Base-by-base conservation (phyloP, 1,284 basidiomycete genomes). In the Ustilago trichophora region DNA sequence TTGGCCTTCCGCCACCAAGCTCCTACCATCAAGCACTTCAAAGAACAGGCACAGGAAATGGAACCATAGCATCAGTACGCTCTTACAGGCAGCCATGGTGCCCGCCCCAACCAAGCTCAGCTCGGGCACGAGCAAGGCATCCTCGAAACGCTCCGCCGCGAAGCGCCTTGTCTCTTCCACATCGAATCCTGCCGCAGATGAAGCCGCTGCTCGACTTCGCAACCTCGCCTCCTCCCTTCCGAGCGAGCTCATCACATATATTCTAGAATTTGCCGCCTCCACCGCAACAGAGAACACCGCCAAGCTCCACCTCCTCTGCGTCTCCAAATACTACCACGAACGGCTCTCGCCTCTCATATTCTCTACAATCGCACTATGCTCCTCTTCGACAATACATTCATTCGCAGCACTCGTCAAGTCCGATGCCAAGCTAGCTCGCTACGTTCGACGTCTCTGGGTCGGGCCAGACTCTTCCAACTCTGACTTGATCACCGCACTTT, bases 401-500 rank as follows among this genome's bases (percentile, higher is more conserved):
- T 77, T 77, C 26, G 49, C 64, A n/a, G n/a, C 37, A 3, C 52
- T 73, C 15, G 59, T 65, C 35, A 60, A 53, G 16, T 13, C 37
- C 6, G 21, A 58, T 11, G 44, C 72, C 1, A 66, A 71, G 3
- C 11, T 68, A 8, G 73, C 72, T 2, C 68, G 77, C 10, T 36
- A 52, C 18, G 75, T 80, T 6, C 56, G 59, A 4, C 27, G 65
- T 3, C 41, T 80, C 11, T 80, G 77, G 76, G 63, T 80, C 19
- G 77, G 76, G 8, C 78, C 78, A 4, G 43, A 60, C 18, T 37
- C 53, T 9, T 66, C 71, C 16, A 50, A 62, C 9, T 75, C 73
- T 2, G 78, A 80, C 45, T 56, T 80, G 8, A 65, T 79, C 47
- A 54, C 68, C 4, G 65, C 73, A 6, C 54, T 80, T 2, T 73